Percentiles rank a stretch among this genome's conserved stretches.
phyloP scores from a whole-genome alignment of 2,329 filamentous ascomycete genomes.

The Cladosporium sp. region DNA sequence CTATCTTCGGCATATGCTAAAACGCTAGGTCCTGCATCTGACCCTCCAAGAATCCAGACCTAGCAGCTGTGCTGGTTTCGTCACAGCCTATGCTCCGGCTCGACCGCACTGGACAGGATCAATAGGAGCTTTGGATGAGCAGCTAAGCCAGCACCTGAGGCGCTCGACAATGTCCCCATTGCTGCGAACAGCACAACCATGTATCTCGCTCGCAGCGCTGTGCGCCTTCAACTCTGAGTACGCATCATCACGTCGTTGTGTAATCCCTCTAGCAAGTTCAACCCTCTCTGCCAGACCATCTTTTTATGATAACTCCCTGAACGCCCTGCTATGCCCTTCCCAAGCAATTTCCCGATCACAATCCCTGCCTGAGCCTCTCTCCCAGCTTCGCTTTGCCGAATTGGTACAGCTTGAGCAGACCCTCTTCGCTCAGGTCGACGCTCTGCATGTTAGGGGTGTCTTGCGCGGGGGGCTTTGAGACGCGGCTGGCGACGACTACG shows the following conservation, averaged over 20 bases:
- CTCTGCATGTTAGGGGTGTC: constrained; percentile 87
- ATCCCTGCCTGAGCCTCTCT: constrained; percentile 83
- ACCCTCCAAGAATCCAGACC: neutral
- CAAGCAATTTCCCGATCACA: constrained; percentile 50
- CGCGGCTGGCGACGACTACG: constrained; percentile 86
- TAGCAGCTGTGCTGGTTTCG: neutral
- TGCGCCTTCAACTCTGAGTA: neutral
- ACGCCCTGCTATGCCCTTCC: constrained; percentile 16
- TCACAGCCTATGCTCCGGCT: neutral
- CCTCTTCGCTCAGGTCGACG: constrained; percentile 94
- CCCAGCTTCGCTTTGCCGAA: constrained; percentile 90
- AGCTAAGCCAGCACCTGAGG: neutral
- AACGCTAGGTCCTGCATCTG: neutral
- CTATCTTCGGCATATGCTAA: neutral
- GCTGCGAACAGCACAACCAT: neutral
- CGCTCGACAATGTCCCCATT: neutral
- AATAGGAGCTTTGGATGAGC: neutral
- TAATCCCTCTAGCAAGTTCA: neutral
- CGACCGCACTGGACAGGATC: neutral
- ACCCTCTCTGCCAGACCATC: neutral
- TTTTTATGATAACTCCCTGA: constrained; percentile 11
- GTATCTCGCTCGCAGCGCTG: neutral
- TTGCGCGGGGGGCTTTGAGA: constrained; percentile 87
- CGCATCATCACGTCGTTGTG: constrained; percentile 1
- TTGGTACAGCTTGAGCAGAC: constrained; percentile 89